Base-by-base conservation (phyloP, 768 basidiomycete genomes). In the Boletus rubroflammeus region DNA sequence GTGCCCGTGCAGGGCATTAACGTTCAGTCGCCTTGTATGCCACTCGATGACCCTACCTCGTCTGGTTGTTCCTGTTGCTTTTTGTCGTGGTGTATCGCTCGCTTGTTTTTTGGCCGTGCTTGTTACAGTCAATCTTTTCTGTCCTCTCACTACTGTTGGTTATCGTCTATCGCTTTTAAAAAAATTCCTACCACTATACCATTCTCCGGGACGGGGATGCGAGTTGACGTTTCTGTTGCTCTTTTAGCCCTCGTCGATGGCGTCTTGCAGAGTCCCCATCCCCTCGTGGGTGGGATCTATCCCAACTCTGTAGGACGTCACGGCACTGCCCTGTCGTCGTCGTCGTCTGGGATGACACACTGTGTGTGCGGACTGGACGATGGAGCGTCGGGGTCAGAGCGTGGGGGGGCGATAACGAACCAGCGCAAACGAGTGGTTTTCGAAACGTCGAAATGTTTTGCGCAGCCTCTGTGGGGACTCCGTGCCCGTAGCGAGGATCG, bases 381-480 rank as follows among this genome's bases (percentile, higher is more conserved):
- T 34, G 25, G 15, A 11, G 5, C 17, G 23, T 2, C 23, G n/a
- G 26, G 47, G 11, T 29, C 13, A 21, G n/a, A 4, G 26, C 2
- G 11, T 29, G 69, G n/a, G 43, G 50, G 61, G 65, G 60, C 62
- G 23, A 71, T 3, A 68, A 31, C 13, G 68, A 67, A 58, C 53
- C 59, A 68, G 74, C 75, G 77, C 76, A 73, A 71, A 74, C 73
- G 76, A 83, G 75, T 77, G 76, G 80, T 73, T 71, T 67, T 46
- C 19, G 26, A 26, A 11, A 28, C 34, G n/a, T 38, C 46, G 70
- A 28, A 39, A 29, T 51, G 47, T 59, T 23, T 58, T 68, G 66
- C 66, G 64, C 65, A 17, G 85, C 85, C 79, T 79, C 82, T 83
- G 81, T 84, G 84, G 85, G 87, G 87, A 89, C 88, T 86, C 82